phyloP scores from a whole-genome alignment of 2,329 filamentous ascomycete genomes.

The Pseudogymnoascus sp. region DNA sequence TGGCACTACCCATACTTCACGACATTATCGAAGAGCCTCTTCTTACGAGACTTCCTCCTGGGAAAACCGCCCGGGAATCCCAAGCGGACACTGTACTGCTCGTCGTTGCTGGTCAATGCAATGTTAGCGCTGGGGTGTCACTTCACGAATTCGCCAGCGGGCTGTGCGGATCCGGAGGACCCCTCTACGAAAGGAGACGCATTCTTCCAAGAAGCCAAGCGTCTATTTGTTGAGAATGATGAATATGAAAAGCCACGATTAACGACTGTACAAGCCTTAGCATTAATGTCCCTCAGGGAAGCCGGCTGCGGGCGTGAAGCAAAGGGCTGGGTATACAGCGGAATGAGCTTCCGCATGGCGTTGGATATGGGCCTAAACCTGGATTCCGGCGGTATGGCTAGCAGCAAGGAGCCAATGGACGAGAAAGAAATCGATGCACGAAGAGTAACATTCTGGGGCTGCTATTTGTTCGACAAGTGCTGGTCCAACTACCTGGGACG shows the following conservation, averaged over 20 bases:
- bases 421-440: conserved; percentile 85
- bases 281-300: conserved; percentile 92
- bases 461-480: conserved; percentile 96
- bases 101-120: conserved; percentile 80
- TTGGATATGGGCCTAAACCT: conserved; percentile 88
- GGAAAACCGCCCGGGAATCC: conserved; percentile 51
- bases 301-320: conserved; percentile 90
- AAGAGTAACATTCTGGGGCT: conserved; percentile 93
- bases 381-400: conserved; percentile 60
- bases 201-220: conserved; percentile 90
- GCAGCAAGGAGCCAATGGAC: conserved; percentile 50
- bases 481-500: conserved; percentile 97
- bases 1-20: conserved; percentile 98
- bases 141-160: conserved; percentile 71
- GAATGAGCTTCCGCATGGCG: conserved; percentile 97
- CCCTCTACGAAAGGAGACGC: conserved; percentile 86
- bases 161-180: conserved; percentile 63
- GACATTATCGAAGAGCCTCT: conserved; percentile 75
- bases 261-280: conserved; percentile 86
- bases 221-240: conserved; percentile 81
- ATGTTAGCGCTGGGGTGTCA: conserved; percentile 79
- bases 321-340: conserved; percentile 96
- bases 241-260: conserved; percentile 85
- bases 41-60: conserved; percentile 74
- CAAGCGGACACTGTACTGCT: conserved; percentile 68